These are phyloP conservation scores for Sugiyamaella xylanicola DNA, from an alignment of 1,139 yeast genomes.

Conservation along the genomic window DNA sequence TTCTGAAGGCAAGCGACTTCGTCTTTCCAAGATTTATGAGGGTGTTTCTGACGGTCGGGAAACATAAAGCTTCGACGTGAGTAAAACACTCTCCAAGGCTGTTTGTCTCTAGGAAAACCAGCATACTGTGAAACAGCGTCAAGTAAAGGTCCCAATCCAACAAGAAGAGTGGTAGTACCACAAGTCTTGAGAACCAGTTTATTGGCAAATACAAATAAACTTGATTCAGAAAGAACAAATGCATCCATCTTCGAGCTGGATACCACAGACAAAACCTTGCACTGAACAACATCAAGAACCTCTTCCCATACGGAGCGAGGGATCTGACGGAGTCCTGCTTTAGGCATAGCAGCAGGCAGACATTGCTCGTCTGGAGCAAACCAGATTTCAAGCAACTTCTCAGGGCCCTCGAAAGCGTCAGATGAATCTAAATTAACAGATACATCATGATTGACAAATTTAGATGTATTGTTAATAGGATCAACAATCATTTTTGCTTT, in stretches of 20 bases:
- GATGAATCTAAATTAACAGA: slow-evolving; percentile 84
- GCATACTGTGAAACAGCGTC: slow-evolving; percentile 54
- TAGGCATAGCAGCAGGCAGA: slow-evolving; percentile 40
- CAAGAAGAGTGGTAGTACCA: slow-evolving; percentile 90
- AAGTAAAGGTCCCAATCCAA: slow-evolving; percentile 69
- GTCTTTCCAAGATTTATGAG: slow-evolving; percentile 82
- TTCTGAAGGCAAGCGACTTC: slow-evolving; percentile 70
- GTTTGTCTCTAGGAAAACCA: slow-evolving; percentile 38
- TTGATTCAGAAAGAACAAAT: slow-evolving; percentile 84
- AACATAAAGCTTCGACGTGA: slow-evolving; percentile 92
- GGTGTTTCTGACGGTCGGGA: slow-evolving; percentile 78
- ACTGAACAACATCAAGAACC: slow-evolving; percentile 77
- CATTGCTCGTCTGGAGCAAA: slow-evolving; percentile 56
- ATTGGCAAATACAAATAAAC: slow-evolving; percentile 85
- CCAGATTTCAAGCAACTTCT: slow-evolving; percentile 90
- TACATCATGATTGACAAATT: slow-evolving; percentile 70
- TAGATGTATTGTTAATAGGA: slow-evolving; percentile 26
- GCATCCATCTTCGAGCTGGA: slow-evolving; percentile 72
- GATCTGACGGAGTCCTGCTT: slow-evolving; percentile 57
- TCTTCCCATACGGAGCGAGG: slow-evolving; percentile 69
- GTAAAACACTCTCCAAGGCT: slow-evolving; percentile 74
- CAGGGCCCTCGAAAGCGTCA: slow-evolving; percentile 96
- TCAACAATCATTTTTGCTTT: slow-evolving; percentile 33
- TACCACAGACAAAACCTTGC: slow-evolving; percentile 83
- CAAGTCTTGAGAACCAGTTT: slow-evolving; percentile 89